phyloP scores from a whole-genome alignment of 495 filamentous ascomycete genomes.

The Podospora tetraspora region DNA sequence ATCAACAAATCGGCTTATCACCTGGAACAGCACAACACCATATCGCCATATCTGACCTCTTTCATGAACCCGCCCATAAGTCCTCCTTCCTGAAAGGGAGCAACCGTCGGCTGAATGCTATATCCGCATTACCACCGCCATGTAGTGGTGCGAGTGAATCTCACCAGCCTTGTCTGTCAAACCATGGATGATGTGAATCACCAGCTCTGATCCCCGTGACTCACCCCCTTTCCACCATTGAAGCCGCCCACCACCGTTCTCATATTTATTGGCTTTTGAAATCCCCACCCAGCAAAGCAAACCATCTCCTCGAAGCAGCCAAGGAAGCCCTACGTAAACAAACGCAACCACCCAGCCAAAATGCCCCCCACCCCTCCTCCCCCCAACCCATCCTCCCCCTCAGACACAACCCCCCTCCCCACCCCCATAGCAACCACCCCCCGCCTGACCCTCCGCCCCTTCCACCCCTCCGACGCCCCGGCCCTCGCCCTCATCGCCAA shows the following conservation, averaged over 20 bases:
- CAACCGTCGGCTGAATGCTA: not conserved
- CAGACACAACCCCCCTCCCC: not conserved
- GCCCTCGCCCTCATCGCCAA: conserved; percentile 24
- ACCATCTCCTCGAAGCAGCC: not conserved
- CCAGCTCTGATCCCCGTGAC: not conserved
- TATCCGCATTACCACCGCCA: not conserved
- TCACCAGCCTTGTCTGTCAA: not conserved
- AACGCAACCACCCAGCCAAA: not conserved
- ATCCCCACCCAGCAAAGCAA: not conserved
- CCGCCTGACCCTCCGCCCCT: conserved; percentile 28
- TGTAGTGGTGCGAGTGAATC: not conserved
- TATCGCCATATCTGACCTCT: not conserved
- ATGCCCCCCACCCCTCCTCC: not conserved
- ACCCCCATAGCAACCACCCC: conserved; percentile 13
- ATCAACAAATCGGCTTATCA: not conserved
- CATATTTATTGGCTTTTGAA: not conserved
- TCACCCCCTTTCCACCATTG: not conserved
- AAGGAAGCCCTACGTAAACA: not conserved
- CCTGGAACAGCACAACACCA: not conserved
- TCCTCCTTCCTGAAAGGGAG: not conserved
- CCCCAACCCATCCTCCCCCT: not conserved
- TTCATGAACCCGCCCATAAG: not conserved
- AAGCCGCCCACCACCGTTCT: not conserved
- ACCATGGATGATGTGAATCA: not conserved
- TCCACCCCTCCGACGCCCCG: conserved; percentile 25